A percentile compares a stretch with the other conserved stretches of the same genome.
phyloP scores from a whole-genome alignment of 1,284 basidiomycete species.

The Malassezia japonica region DNA sequence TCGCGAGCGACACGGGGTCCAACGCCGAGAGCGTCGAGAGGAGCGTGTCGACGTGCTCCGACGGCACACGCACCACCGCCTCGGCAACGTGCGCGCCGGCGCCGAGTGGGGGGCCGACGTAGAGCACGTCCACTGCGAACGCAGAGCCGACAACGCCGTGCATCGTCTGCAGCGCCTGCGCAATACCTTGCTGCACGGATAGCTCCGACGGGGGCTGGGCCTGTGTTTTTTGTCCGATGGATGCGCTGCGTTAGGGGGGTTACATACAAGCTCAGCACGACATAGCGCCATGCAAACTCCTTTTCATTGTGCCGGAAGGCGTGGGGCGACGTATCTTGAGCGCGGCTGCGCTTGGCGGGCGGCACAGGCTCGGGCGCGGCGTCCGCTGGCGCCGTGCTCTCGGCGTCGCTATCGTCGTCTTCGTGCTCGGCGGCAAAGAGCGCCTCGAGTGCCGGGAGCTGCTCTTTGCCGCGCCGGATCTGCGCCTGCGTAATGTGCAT shows the following conservation, averaged over 20 bases:
- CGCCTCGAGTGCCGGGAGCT: constrained; percentile 62
- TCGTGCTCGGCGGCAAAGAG: constrained; percentile 60
- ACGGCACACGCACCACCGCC: constrained; percentile 9
- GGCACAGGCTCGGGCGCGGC: background rate
- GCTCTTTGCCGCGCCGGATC: constrained; percentile 70
- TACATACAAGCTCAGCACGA: constrained; percentile 6
- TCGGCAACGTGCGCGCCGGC: constrained; percentile 1
- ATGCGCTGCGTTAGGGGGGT: background rate
- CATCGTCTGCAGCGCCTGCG: constrained; percentile 17
- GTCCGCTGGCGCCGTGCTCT: background rate
- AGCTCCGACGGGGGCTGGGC: constrained; percentile 10
- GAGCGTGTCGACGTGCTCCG: constrained; percentile 6
- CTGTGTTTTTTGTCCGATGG: background rate
- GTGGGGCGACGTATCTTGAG: background rate
- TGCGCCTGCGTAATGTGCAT: constrained; percentile 62
- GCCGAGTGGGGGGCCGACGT: constrained; percentile 13
- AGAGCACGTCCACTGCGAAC: constrained; percentile 25
- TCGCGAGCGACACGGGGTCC: background rate
- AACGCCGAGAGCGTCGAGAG: background rate
- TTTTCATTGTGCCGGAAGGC: background rate
- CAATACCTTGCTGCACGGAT: constrained; percentile 17
- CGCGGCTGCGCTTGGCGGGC: background rate
- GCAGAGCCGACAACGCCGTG: constrained; percentile 25
- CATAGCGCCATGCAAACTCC: constrained; percentile 6
- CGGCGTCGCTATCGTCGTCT: constrained; percentile 50